These are phyloP conservation scores for Apostasia shenzhenica DNA, from an alignment of 106 monocot genomes.

Conservation along the genomic window DNA sequence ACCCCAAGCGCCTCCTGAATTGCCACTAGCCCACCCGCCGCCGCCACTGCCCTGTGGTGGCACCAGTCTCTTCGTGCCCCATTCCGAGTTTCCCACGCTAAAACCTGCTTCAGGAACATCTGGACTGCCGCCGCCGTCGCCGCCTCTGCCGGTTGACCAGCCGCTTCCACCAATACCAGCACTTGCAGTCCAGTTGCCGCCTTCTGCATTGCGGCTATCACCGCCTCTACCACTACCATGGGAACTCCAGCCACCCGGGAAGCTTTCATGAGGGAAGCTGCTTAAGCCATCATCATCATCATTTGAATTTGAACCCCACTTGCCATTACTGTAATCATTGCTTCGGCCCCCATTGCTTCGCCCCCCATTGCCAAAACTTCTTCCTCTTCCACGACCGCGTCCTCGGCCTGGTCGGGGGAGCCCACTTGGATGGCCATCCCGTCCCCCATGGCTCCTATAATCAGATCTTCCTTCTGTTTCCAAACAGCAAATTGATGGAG, in stretches of 20 bases:
- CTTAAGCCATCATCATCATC: constrained; percentile 40
- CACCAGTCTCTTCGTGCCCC: constrained; percentile 16
- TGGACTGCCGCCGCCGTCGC: background rate
- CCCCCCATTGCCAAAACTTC: constrained; percentile 9
- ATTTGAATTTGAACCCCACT: constrained; percentile 30
- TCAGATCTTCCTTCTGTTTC: constrained; percentile 58
- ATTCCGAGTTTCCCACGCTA: constrained; percentile 3
- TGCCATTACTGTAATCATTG: constrained; percentile 17
- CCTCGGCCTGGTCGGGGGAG: constrained; percentile 41
- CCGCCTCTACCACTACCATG: constrained; percentile 19
- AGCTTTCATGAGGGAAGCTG: constrained; percentile 55
- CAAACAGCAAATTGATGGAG: background rate
- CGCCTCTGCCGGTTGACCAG: constrained; percentile 5
- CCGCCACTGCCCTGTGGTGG: background rate
- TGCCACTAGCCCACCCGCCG: constrained; percentile 15
- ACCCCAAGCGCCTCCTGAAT: constrained; percentile 13
- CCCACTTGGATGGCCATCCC: constrained; percentile 55
- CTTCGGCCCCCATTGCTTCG: constrained; percentile 12
- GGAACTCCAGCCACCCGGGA: constrained; percentile 44
- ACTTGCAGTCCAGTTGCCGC: background rate
- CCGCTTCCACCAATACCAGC: constrained; percentile 11
- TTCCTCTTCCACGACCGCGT: constrained; percentile 50
- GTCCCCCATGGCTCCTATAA: constrained; percentile 27
- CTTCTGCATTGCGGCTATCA: constrained; percentile 4
- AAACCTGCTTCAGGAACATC: constrained; percentile 1